These are phyloP conservation scores for Mycena olivaceomarginata DNA, from an alignment of 768 basidiomycete genomes.

Conservation along the genomic window DNA sequence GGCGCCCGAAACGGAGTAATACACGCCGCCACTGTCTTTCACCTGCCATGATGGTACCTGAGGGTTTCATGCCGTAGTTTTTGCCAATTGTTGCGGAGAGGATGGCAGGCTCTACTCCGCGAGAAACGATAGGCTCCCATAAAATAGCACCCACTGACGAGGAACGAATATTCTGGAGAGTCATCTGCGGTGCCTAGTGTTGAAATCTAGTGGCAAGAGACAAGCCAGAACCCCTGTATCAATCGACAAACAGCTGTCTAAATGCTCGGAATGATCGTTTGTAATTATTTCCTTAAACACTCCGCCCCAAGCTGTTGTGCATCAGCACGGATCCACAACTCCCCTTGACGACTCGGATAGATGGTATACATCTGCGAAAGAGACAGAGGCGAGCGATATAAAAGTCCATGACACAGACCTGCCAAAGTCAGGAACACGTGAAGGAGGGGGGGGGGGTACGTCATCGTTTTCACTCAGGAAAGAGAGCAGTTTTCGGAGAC, in stretches of 20 bases:
- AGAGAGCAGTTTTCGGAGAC: too few species aligned
- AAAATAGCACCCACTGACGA: not conserved
- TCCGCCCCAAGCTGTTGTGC: not conserved
- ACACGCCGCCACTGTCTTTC: not conserved
- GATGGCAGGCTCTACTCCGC: not conserved
- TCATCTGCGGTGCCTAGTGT: not conserved
- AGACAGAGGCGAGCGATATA: not conserved
- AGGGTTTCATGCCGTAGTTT: not conserved
- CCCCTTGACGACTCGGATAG: not conserved
- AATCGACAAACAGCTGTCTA: too few species aligned
- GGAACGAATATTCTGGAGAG: not conserved
- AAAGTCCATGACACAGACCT: too few species aligned
- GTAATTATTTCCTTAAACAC: too few species aligned
- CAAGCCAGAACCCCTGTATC: too few species aligned
- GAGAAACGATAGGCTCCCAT: not conserved
- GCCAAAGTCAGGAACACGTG: too few species aligned
- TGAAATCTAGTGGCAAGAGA: not conserved
- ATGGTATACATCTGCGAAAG: slow-evolving; percentile 1
- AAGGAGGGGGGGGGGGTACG: too few species aligned
- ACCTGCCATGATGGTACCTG: not conserved
- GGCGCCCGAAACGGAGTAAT: not conserved
- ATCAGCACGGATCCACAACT: slow-evolving; percentile 1
- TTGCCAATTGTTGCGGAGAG: not conserved
- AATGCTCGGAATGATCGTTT: too few species aligned
- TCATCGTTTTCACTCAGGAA: too few species aligned